Percentiles rank a stretch among this genome's conserved stretches.
phyloP scores from a whole-genome alignment of 257 asterid species.

The Cinchona pubescens region DNA sequence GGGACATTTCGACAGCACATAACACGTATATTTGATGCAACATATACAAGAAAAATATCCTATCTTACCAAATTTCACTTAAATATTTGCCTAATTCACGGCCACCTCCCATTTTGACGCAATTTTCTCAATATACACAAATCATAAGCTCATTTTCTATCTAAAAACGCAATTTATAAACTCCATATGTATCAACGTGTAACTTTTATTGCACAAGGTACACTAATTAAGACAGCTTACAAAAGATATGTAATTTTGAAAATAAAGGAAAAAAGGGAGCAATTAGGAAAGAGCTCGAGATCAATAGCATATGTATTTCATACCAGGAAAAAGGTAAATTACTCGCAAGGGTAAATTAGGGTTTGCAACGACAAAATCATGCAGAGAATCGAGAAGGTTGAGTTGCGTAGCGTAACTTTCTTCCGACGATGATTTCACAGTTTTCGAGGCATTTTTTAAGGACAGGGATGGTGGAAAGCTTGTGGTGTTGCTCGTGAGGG shows the following conservation, averaged over 20 bases:
- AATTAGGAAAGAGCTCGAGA: neutral
- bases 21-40: no score
- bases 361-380: conserved; percentile 42
- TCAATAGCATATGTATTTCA: no score
- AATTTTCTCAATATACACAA: no score
- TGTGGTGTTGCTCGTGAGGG: conserved; percentile 96
- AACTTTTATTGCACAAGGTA: conserved; percentile 15
- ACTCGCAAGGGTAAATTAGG: conserved; percentile 44
- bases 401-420: conserved; percentile 61
- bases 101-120: no score
- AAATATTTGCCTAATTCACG: no score
- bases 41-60: no score
- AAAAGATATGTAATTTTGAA: neutral
- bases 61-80: no score
- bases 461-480: conserved; percentile 92
- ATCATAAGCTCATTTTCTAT: no score
- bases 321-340: conserved; percentile 78
- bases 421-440: conserved; percentile 74
- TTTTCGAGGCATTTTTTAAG: conserved; percentile 64
- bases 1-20: no score
- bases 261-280: neutral
- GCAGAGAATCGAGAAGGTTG: conserved; percentile 66
- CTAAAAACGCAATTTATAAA: no score
- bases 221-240: no score
- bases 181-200: no score